These are phyloP conservation scores for Rosa persica DNA, from an alignment of 306 rosid genomes.

Conservation along the genomic window DNA sequence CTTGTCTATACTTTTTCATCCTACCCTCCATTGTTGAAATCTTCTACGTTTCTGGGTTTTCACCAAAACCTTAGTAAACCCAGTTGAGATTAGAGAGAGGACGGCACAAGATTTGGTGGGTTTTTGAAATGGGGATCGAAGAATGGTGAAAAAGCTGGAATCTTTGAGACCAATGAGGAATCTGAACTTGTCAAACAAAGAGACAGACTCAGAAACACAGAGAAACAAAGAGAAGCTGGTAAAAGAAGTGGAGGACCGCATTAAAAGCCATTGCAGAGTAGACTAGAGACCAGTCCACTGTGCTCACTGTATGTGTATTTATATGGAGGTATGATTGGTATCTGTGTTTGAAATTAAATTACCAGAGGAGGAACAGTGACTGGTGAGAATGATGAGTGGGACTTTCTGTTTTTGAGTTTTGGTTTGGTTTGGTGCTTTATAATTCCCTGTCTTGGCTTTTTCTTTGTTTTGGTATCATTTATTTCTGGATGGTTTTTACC, in stretches of 20 bases:
- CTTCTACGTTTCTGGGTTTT: neutral
- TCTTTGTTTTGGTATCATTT: neutral
- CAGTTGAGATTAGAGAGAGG: neutral
- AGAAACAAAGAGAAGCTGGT: constrained; percentile 5
- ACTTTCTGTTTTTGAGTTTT: neutral
- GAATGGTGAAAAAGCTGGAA: constrained; percentile 10
- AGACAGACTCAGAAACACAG: constrained; percentile 7
- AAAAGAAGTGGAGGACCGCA: constrained; percentile 22
- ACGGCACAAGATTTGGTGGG: neutral
- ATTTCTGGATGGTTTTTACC: neutral
- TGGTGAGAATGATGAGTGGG: neutral
- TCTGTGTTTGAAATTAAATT: neutral
- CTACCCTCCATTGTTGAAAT: constrained; percentile 56
- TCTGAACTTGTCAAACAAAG: constrained; percentile 14
- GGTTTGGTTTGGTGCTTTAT: neutral
- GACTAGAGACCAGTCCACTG: neutral
- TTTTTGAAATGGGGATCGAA: constrained; percentile 34
- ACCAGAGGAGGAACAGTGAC: neutral
- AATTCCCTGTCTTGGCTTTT: neutral
- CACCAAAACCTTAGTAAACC: neutral
- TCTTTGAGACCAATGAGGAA: constrained; percentile 6
- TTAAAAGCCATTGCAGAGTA: constrained; percentile 18
- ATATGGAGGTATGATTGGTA: neutral
- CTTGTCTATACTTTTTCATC: constrained; percentile 67
- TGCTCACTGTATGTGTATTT: neutral